Evolutionary conservation across 192 early-diverging fungal species (phyloP).

Genomic region (Pilaira anomala): DNA sequence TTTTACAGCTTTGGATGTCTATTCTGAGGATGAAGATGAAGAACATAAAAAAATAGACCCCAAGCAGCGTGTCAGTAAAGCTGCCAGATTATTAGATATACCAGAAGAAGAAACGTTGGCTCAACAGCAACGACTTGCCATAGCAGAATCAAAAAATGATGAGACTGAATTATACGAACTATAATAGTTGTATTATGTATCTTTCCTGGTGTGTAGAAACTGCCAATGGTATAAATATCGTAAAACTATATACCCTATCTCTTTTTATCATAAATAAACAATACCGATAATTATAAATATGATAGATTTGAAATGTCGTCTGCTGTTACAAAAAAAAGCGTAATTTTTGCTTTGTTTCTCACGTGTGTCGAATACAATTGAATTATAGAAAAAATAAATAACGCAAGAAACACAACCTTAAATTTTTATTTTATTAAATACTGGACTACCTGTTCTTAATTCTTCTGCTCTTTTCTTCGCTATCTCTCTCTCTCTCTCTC

Average conservation of each 20-base stretch:
- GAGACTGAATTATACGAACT: too few relatives aligned
- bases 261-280: neutral
- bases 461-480: neutral
- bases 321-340: too few relatives aligned
- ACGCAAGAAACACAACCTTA: too few relatives aligned
- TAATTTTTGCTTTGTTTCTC: too few relatives aligned
- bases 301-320: too few relatives aligned
- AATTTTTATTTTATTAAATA: too few relatives aligned
- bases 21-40: too few relatives aligned
- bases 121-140: neutral
- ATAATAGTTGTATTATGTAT: neutral
- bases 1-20: conserved; percentile 4
- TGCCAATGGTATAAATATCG: conserved; percentile 14
- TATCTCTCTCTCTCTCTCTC: neutral
- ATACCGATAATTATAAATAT: neutral
- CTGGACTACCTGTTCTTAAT: too few relatives aligned
- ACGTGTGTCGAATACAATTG: too few relatives aligned
- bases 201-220: neutral
- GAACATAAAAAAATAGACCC: neutral
- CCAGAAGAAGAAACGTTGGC: neutral
- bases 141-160: too few relatives aligned
- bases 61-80: neutral
- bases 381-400: too few relatives aligned
- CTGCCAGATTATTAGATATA: conserved; percentile 3
- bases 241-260: neutral